Conservation (phyloP, 1,284 basidiomycete species). For the Singerocomus inundabilis region DNA sequence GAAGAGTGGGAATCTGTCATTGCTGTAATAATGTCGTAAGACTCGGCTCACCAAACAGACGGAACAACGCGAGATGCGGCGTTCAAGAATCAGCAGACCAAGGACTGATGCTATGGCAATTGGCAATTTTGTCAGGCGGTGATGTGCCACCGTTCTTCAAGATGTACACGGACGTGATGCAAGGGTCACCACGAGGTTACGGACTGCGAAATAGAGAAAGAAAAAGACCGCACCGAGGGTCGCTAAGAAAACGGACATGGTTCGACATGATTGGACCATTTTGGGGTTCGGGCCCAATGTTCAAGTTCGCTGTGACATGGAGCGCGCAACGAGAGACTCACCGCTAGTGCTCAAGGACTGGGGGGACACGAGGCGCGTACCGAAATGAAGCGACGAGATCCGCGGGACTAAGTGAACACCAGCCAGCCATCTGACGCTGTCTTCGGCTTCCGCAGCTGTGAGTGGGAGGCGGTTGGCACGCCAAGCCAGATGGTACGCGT, state of each 20-base stretch:
- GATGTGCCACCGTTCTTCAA: constrained; percentile 5
- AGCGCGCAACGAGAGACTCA: constrained; percentile 11
- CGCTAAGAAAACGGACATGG: neutral
- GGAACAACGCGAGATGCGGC: constrained; percentile 21
- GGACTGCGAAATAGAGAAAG: neutral
- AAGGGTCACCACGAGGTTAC: constrained; percentile 1
- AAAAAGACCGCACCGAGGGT: neutral
- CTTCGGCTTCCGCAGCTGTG: constrained; percentile 20
- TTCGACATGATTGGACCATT: neutral
- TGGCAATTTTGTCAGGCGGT: constrained; percentile 18
- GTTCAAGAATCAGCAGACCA: constrained; percentile 8
- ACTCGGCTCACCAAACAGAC: constrained; percentile 21
- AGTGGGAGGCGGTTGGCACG: neutral
- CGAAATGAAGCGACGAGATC: constrained; percentile 29
- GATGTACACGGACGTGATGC: constrained; percentile 5
- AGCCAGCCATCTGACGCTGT: constrained; percentile 14
- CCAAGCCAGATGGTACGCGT: neutral
- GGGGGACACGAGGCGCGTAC: constrained; percentile 26
- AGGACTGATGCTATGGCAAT: constrained; percentile 17
- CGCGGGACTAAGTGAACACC: constrained; percentile 31
- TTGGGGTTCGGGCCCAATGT: neutral
- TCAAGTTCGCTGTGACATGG: constrained; percentile 1
- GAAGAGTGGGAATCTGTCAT: constrained; percentile 21
- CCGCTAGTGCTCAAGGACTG: constrained; percentile 1
- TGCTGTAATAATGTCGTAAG: constrained; percentile 37